Base-by-base conservation (phyloP, 768 basidiomycete genomes). In the Chlorophyllum brunneum region DNA sequence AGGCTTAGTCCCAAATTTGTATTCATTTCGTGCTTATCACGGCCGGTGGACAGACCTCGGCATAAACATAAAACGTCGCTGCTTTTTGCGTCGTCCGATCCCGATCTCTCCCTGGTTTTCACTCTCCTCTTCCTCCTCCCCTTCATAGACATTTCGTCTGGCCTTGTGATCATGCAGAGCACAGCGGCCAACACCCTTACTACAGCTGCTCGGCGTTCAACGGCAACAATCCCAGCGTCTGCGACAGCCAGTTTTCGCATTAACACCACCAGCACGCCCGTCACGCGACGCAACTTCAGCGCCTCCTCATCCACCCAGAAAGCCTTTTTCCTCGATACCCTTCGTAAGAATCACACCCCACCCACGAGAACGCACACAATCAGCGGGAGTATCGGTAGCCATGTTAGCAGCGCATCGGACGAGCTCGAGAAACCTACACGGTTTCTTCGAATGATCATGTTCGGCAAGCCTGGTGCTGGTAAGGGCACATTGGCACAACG, bases 401-500 rank as follows among this genome's bases (percentile, higher is more conserved):
- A 53, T 39, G 51, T 51, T 22, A 51, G 34, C 27, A 71, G 70
- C 34, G 65, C 69, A n/a, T 56, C 60, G 4, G 69, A 72, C 53
- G 73, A 73, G 43, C 59, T 63, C 54, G 72, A 73, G 40, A 71
- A 67, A 31, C 44, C 51, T 2, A 45, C 43, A 23, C 67, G 63
- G 24, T 60, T 72, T 40, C 69, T 85, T 45, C 77, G 86, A 48
- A 83, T 87, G 79, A 71, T 89, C 54, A 80, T 88, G 74, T 88
- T 87, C 65, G 87, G 86, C 26, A 88, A 88, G 67, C 87, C 85
- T n/a, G 87, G 87, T 23, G 81, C 86, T 41, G 88, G 88, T 51
- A 90, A 95, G 72, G 93, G 93, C 29, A 95, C 93, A 0, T 76
- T 94, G 36, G 78, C 87, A 1, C 75, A 79, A 13, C 78, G 86